Conservation (phyloP, 2,329 filamentous ascomycete species). For the Fusarium sp. region DNA sequence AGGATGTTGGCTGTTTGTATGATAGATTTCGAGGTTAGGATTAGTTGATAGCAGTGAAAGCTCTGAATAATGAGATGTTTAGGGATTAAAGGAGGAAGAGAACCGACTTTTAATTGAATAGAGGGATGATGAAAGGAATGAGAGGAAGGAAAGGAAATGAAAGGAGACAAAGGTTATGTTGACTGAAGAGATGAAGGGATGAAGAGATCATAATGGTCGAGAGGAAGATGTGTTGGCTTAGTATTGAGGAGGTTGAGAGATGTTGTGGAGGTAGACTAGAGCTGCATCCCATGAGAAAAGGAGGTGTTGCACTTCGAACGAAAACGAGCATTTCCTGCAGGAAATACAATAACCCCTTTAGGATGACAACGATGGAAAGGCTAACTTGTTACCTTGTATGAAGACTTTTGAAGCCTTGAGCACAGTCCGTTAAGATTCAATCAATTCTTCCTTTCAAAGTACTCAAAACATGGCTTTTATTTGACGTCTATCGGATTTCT, state of each 20-base stretch:
- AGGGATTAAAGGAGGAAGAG: no score
- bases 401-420: background rate
- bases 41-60: no score
- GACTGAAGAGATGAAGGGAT: no score
- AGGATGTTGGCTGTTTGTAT: background rate
- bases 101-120: no score
- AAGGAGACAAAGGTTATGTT: no score
- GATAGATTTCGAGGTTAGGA: no score
- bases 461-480: conserved; percentile 16
- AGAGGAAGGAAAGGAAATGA: background rate
- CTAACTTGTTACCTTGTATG: no score
- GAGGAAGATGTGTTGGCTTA: background rate
- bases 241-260: conserved; percentile 1
- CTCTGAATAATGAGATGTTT: background rate
- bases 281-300: conserved; percentile 17
- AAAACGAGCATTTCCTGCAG: background rate
- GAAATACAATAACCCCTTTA: background rate
- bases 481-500: conserved; percentile 61
- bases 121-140: background rate
- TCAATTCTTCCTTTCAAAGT: background rate
- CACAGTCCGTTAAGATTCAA: background rate
- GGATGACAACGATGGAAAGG: background rate
- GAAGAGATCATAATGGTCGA: background rate
- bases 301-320: background rate
- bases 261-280: conserved; percentile 9